Evolutionary conservation across 176 grass and related monocot species (phyloP).

Genomic region (Elaeis guineensis): DNA sequence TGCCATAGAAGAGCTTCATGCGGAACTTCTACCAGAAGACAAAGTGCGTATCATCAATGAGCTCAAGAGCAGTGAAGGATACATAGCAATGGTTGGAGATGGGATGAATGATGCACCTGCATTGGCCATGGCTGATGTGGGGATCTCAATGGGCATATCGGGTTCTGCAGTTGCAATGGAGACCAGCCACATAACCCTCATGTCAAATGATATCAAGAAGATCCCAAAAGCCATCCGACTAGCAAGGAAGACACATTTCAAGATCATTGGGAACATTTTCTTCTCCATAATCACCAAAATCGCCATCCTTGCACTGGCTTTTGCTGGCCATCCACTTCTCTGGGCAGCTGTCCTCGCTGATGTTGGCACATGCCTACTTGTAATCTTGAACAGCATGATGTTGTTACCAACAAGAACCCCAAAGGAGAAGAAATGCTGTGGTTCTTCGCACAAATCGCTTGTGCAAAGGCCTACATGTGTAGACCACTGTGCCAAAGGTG

Average conservation of each 20-base stretch:
- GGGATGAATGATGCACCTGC: slow-evolving; percentile 97
- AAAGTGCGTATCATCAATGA: slow-evolving; percentile 75
- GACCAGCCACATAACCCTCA: slow-evolving; percentile 86
- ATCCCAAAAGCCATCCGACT: slow-evolving; percentile 64
- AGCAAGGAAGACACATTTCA: slow-evolving; percentile 59
- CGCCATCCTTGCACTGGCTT: slow-evolving; percentile 53
- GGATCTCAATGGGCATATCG: slow-evolving; percentile 93
- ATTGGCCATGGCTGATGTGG: slow-evolving; percentile 72
- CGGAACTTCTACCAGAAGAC: slow-evolving; percentile 81
- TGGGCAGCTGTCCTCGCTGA: slow-evolving; percentile 98
- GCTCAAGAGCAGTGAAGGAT: slow-evolving; percentile 55
- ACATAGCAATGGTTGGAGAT: slow-evolving; percentile 80
- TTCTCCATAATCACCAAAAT: slow-evolving; percentile 72
- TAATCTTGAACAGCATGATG: slow-evolving; percentile 95
- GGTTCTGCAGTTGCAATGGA: slow-evolving; percentile 92
- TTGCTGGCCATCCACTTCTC: slow-evolving; percentile 64
- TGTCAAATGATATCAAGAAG: slow-evolving; percentile 89
- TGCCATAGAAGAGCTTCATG: slow-evolving; percentile 50
- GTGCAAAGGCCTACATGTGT: slow-evolving; percentile 21
- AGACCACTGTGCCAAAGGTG: slow-evolving; percentile 25
- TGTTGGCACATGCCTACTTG: slow-evolving; percentile 89
- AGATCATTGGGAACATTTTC: slow-evolving; percentile 61
- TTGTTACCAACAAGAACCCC: slow-evolving; percentile 34
- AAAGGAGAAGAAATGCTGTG: slow-evolving; percentile 47
- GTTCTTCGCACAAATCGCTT: slow-evolving; percentile 26